Base-by-base conservation (phyloP, 2,329 filamentous ascomycete species). In the Aphanoascus verrucosus region DNA sequence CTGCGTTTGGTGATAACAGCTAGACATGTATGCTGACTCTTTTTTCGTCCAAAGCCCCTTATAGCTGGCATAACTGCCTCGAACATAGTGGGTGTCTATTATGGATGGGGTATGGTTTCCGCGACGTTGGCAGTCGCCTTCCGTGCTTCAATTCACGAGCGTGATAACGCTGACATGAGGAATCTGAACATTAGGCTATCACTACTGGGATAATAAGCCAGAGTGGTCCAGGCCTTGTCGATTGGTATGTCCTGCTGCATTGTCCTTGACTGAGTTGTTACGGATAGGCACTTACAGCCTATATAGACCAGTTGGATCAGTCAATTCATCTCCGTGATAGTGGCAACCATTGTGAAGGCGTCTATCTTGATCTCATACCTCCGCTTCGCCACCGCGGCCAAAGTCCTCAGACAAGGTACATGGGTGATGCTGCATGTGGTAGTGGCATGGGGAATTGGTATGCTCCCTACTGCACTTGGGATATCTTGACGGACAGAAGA, bases 131-230 rank as follows among this genome's bases (percentile, higher is more conserved):
- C n/a, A 8, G 11, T n/a, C 11, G 14, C 14, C 32, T 8, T 6
- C 14, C 17, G 23, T 7, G 23, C 23, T 11, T 11, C n/a, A n/a
- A 5, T 12, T 37, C 11, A n/a, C 9, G 35, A 12, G 5, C 3
- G 9, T 3, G 35, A 12, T 37, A 11, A 4, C n/a, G n/a, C 45
- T 37, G 6, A 47, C 37, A 28, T 47, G 12, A 2, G 2, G n/a
- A 46, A 15, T 31, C 17, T 14, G 23, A n/a, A 11, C 9, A 12
- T 17, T 34, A 59, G 58, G 58, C 9, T 41, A 51, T 40, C 58
- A 59, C 53, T 57, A 57, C 31, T 59, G 56, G 55, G 58, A 59
- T 42, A 53, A 52, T 32, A 59, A 58, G 20, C 53, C 53, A 12
- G 48, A 54, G 45, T 54, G 54, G 54, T 32, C 11, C 6, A 23